phyloP scores from a whole-genome alignment of 1,284 basidiomycete species.

The Mycosarcoma maydis region DNA sequence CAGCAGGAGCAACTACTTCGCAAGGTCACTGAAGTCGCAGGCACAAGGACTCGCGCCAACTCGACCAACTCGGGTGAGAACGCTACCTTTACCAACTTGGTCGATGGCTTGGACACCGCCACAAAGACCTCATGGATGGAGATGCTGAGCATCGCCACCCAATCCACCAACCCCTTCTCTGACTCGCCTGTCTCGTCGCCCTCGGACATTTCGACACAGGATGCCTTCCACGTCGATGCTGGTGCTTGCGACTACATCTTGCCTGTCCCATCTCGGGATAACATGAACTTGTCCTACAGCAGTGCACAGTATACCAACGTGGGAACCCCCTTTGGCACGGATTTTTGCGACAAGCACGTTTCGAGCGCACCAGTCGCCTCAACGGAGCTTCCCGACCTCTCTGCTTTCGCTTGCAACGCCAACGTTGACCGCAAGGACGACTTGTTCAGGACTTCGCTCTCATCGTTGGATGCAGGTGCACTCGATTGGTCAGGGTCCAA shows the following conservation, averaged over 20 bases:
- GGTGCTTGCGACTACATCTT: constrained; percentile 38
- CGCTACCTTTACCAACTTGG: background rate
- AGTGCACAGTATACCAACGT: constrained; percentile 23
- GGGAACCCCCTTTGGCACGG: constrained; percentile 23
- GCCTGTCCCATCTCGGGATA: constrained; percentile 1
- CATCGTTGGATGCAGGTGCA: constrained; percentile 35
- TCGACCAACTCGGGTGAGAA: constrained; percentile 28
- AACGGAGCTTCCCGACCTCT: constrained; percentile 15
- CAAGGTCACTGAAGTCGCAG: constrained; percentile 32
- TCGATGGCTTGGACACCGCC: constrained; percentile 4
- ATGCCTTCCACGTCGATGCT: constrained; percentile 35
- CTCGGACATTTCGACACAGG: constrained; percentile 22
- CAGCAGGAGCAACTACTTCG: constrained; percentile 36
- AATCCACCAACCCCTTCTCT: constrained; percentile 32
- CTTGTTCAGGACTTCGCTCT: constrained; percentile 7
- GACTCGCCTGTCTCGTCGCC: constrained; percentile 37
- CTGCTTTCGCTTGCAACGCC: constrained; percentile 20
- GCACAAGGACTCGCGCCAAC: constrained; percentile 27
- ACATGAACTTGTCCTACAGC: background rate
- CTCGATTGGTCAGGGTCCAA: constrained; percentile 33
- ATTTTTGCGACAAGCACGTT: constrained; percentile 17
- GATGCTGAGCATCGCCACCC: constrained; percentile 38
- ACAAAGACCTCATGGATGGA: constrained; percentile 44
- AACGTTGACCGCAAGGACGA: constrained; percentile 17
- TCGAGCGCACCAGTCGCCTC: background rate